Conservation (phyloP, 225 moss, liverwort and hornwort genomes). For the Pseudoscleropodium purum region DNA sequence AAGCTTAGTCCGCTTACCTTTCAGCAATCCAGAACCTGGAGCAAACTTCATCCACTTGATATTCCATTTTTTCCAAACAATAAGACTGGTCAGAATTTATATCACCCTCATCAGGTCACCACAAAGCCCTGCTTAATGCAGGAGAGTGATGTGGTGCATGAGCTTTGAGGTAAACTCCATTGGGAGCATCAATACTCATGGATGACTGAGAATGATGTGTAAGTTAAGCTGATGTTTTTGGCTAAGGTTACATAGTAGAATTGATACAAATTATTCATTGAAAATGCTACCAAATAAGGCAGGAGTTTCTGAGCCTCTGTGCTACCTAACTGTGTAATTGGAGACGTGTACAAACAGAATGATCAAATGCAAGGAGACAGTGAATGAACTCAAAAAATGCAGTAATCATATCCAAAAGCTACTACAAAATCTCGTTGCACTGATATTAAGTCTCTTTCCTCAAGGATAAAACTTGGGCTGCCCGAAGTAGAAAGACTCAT, state of each 20-base stretch:
- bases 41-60: too few relatives aligned
- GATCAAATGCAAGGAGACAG: too few relatives aligned
- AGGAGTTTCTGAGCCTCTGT: neutral
- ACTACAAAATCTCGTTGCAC: neutral
- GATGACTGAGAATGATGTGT: neutral
- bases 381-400: neutral
- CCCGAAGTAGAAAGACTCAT: neutral
- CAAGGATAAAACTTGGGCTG: neutral
- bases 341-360: neutral
- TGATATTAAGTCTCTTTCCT: neutral
- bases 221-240: neutral
- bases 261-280: neutral
- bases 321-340: neutral
- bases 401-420: neutral
- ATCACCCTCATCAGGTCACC: too few relatives aligned
- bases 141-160: too few relatives aligned
- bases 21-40: too few relatives aligned
- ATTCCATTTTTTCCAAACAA: too few relatives aligned
- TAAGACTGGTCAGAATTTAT: too few relatives aligned
- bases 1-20: too few relatives aligned
- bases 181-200: neutral
- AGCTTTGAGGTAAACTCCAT: neutral
- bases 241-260: neutral
- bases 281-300: neutral
- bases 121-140: too few relatives aligned